Base-by-base conservation (phyloP, 2,329 filamentous ascomycete species). In the Ascochyta clinopodiicola region DNA sequence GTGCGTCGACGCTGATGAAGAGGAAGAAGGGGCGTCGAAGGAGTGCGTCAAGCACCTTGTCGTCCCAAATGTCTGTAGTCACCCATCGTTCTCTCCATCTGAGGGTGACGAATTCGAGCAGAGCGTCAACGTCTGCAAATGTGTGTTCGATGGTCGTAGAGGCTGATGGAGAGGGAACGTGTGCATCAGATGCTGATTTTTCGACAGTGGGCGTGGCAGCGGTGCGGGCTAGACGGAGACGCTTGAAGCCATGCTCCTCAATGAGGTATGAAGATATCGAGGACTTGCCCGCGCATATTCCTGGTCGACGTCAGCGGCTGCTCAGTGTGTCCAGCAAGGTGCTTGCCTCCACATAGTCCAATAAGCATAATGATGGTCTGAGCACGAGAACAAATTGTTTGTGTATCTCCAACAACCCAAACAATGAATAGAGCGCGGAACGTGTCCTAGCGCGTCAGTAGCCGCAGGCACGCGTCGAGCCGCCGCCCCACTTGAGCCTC, bases 231-330 rank as follows among this genome's bases (percentile, higher is more conserved):
- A 96, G 81, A 66, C 85, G 82, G 53, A 97, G 83, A 42, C 86
- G 85, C 57, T 84, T 86, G 78, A 98, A 99, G 58, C 86, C 87
- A 76, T 97, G 90, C 62, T 93, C 86, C 61, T 92, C 85, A 61
- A 93, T 86, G 8, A 99, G 85, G 74, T 96, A 97, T 50, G 91
- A 86, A 54, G 92, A 92, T 62, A 98, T 91, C 9, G 92, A 91
- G 72, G 87, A 88, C 80, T 97, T 98, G 69, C 95, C 95, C 44
- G 94, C 88, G 79, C 93, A 98, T 68, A 97, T 94, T 70, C 91
- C 93, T 95, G 48, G 39, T 8, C 39, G 13, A 10, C 7, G 57
- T 72, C 42, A 71, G 64, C 29, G 17, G 36, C 37, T n/a, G 51
- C 24, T 19, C 19, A 31, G 22, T 9, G 24, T 22, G 13, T 42